Base-by-base conservation (phyloP, 192 early-diverging fungal genomes). In the Geranomyces variabilis region DNA sequence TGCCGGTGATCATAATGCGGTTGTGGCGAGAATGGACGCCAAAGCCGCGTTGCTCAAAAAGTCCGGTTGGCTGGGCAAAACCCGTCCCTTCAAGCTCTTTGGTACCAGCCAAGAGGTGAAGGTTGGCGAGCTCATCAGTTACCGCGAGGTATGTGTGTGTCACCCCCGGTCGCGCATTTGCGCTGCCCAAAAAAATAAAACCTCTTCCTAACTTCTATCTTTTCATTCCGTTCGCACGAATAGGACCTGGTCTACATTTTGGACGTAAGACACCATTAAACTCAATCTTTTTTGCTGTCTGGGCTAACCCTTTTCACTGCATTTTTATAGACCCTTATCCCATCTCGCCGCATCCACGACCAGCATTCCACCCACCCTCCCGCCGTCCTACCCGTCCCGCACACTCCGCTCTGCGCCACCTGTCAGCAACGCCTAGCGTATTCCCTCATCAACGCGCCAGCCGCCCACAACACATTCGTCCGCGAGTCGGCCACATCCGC, bases 331-430 rank as follows among this genome's bases (percentile, higher is more conserved):
- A 41, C 5, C 36, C 36, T 41, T 10, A 41, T 41, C 36, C 36
- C 67, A 17, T 57, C 33, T 29, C 24, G 49, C 22, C 67, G 55
- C 36, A 47, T 33, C 28, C 51, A 69, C 31, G 67, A 69, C 48
- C 49, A 43, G 14, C 67, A 69, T 30, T 13, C 51, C 49, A 69
- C 67, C 22, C 67, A 69, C 55, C 33, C 55, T 21, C 67, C 67
- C 19, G 22, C 48, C 31, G 45, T 69, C 41, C 26, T 57, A 57
- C 67, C 67, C 33, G 45, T 69, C 7, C 67, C 67, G 9, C 48
- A 69, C 51, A 69, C 67, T 17, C 67, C 48, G 9, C 51, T 69
- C 19, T 69, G 67, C 55, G 14, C 29, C 10, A 29, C 67, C 29
- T 69, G 67, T 30, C 67, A 56, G 56, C 31, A 33, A 21, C 19